Conservation (phyloP, 768 basidiomycete genomes). For the Naganishia randhawae region DNA sequence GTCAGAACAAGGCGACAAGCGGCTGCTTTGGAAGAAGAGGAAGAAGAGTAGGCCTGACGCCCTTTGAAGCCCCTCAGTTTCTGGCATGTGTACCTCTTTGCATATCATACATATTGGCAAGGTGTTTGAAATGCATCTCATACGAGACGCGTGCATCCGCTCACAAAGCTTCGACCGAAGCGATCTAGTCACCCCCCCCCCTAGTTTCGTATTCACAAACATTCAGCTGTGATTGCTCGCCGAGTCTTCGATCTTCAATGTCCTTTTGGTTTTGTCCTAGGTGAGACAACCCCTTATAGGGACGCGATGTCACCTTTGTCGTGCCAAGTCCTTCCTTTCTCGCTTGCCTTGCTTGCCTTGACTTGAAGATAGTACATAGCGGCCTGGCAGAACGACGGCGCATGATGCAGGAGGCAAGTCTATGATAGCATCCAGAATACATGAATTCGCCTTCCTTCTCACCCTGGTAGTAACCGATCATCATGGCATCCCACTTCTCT, state of each 20-base stretch:
- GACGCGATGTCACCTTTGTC: background rate
- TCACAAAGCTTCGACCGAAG: too few species aligned
- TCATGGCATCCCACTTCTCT: background rate
- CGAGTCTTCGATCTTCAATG: too few species aligned
- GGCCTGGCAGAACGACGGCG: background rate
- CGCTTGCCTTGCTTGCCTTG: background rate
- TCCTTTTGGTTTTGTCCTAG: background rate
- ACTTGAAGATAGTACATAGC: background rate
- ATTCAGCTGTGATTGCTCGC: too few species aligned
- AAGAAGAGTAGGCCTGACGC: background rate
- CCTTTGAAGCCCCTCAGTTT: background rate
- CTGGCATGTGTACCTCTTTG: background rate
- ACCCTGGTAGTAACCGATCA: background rate
- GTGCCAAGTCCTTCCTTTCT: background rate
- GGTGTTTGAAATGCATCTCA: background rate
- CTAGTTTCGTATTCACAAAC: too few species aligned
- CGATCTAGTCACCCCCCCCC: too few species aligned
- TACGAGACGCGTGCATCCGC: too few species aligned
- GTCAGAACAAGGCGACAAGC: constrained; percentile 9
- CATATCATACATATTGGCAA: background rate
- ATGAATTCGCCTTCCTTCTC: background rate
- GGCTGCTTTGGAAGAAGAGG: constrained; percentile 6
- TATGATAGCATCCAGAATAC: background rate
- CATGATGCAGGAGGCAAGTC: background rate
- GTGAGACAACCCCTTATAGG: background rate